A percentile compares a stretch with the other conserved stretches of the same genome.
Evolutionary conservation across 257 asterid genomes (phyloP).

Genomic region (Solanum piurae): DNA sequence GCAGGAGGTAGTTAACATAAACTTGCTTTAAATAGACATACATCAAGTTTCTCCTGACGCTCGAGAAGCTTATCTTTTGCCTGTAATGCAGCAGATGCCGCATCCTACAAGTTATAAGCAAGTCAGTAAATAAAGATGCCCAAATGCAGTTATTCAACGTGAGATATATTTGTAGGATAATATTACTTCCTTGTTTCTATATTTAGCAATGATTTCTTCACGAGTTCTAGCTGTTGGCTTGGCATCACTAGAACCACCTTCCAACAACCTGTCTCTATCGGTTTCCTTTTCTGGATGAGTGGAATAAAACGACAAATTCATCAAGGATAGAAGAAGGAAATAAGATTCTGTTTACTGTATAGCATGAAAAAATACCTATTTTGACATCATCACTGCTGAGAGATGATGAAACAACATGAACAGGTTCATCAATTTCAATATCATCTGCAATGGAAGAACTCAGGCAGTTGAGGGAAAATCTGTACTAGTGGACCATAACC

Average conservation of each 20-base stretch:
- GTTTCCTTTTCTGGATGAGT: slow-evolving; percentile 38
- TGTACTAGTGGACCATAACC: neutral
- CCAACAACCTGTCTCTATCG: slow-evolving; percentile 58
- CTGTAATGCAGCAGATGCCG: slow-evolving; percentile 61
- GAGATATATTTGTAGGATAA: slow-evolving; percentile 6
- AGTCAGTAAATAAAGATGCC: slow-evolving; percentile 10
- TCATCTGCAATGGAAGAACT: slow-evolving; percentile 50
- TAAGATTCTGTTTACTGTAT: neutral
- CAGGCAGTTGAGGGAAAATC: neutral
- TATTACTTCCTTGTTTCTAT: slow-evolving; percentile 64
- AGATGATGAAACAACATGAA: slow-evolving; percentile 31
- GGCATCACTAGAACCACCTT: slow-evolving; percentile 51
- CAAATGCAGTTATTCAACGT: neutral
- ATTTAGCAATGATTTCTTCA: slow-evolving; percentile 94
- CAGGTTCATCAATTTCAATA: slow-evolving; percentile 57
- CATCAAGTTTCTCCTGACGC: slow-evolving; percentile 89
- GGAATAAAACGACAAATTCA: neutral
- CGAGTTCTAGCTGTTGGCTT: slow-evolving; percentile 64
- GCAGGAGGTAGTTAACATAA: neutral
- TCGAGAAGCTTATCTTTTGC: slow-evolving; percentile 85
- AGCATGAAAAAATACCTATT: slow-evolving; percentile 26
- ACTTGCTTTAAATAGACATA: slow-evolving; percentile 7
- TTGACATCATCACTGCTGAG: slow-evolving; percentile 15
- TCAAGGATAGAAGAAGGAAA: neutral
- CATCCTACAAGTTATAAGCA: slow-evolving; percentile 44